A percentile compares a stretch with the other conserved stretches of the same genome.
Conservation (phyloP, 306 rosid species). For the Cucurbita argyrosperma region DNA sequence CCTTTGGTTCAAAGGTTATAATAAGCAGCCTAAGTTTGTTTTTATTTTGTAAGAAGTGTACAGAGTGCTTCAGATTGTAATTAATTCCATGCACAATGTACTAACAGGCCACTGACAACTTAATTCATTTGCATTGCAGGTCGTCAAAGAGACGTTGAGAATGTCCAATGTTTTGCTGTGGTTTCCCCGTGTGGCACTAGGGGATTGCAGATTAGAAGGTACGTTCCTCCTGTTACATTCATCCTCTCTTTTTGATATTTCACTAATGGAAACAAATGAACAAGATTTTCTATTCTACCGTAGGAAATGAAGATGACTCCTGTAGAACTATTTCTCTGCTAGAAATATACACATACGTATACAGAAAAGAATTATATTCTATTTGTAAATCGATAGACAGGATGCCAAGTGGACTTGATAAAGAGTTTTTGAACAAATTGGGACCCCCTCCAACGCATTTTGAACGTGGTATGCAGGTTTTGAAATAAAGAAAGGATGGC, state of each 20-base stretch:
- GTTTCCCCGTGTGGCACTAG: conserved; percentile 61
- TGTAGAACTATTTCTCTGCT: neutral
- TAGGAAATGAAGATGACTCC: neutral
- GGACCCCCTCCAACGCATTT: neutral
- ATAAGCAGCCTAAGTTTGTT: neutral
- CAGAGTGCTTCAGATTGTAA: neutral
- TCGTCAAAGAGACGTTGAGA: conserved; percentile 63
- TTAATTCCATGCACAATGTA: neutral
- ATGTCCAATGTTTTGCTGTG: conserved; percentile 56
- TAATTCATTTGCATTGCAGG: conserved; percentile 21
- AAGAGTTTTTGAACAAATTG: neutral
- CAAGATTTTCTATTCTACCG: neutral
- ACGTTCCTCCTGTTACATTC: neutral
- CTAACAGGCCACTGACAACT: conserved; percentile 3
- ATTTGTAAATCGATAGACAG: neutral
- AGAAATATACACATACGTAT: neutral
- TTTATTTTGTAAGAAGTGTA: neutral
- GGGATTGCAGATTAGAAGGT: conserved; percentile 53
- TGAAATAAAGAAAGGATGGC: conserved; percentile 63
- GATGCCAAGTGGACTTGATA: neutral
- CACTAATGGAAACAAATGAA: neutral
- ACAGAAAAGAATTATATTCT: neutral
- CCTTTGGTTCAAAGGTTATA: conserved; percentile 46
- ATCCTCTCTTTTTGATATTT: neutral
- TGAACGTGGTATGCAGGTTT: conserved; percentile 24